Percentiles rank a stretch among this genome's conserved stretches.
Evolutionary conservation across 1,284 basidiomycete species (phyloP).

Genomic region (Tremellales sp.): DNA sequence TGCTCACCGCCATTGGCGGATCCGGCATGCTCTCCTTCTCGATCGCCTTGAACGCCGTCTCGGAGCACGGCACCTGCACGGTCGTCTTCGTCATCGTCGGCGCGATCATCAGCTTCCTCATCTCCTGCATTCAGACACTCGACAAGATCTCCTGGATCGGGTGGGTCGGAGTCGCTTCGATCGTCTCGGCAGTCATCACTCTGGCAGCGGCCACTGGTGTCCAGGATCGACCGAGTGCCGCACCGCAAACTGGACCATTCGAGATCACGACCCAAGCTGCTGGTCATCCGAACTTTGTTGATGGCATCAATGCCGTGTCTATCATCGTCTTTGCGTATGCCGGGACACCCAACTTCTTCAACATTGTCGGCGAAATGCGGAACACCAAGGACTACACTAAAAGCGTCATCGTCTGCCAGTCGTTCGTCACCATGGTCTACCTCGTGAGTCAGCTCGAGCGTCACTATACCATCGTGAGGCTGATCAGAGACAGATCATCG

Average conservation of each 20-base stretch:
- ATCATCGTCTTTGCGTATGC: constrained; percentile 42
- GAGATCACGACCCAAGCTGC: constrained; percentile 26
- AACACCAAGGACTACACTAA: constrained; percentile 27
- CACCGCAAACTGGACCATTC: constrained; percentile 21
- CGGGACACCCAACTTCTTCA: constrained; percentile 37
- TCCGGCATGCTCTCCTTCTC: constrained; percentile 37
- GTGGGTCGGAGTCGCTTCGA: constrained; percentile 35
- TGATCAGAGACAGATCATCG: constrained; percentile 8
- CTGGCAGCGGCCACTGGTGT: constrained; percentile 23
- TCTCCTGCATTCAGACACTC: constrained; percentile 42
- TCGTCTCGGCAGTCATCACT: constrained; percentile 41
- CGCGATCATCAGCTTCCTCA: constrained; percentile 24
- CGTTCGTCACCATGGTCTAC: constrained; percentile 32
- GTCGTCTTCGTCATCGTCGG: constrained; percentile 41
- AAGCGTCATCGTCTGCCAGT: constrained; percentile 22
- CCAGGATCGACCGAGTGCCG: constrained; percentile 29
- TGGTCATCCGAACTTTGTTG: constrained; percentile 29
- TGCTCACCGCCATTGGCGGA: constrained; percentile 24
- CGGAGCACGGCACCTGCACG: constrained; percentile 42
- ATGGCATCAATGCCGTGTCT: constrained; percentile 41
- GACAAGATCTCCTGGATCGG: constrained; percentile 44
- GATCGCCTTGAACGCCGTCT: constrained; percentile 48
- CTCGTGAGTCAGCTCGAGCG: constrained; percentile 8
- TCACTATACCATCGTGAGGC: neutral
- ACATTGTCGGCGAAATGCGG: constrained; percentile 47